A percentile compares a stretch with the other conserved stretches of the same genome.
These are phyloP conservation scores for Pezicula neosporulosa DNA, from an alignment of 2,329 filamentous ascomycete genomes.

Conservation along the genomic window DNA sequence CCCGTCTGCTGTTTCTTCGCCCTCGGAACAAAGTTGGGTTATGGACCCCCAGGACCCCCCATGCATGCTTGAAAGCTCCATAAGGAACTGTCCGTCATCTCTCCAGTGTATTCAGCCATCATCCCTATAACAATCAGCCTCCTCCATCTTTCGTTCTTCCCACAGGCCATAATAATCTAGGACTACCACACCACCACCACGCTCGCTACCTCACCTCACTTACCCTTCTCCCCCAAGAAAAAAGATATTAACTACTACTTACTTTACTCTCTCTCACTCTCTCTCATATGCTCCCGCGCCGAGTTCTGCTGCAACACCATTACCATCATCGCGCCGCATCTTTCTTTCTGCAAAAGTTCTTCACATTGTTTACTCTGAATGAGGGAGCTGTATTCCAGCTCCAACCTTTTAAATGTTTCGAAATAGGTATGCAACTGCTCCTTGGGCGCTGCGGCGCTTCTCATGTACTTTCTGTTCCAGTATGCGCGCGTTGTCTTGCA, in stretches of 20 bases:
- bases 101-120: neutral
- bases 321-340: neutral
- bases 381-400: conserved; percentile 15
- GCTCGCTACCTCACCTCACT: conserved; percentile 5
- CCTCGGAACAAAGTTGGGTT: neutral
- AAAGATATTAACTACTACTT: neutral
- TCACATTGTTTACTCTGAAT: conserved; percentile 8
- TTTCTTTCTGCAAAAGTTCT: neutral
- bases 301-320: neutral
- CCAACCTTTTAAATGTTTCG: conserved; percentile 29
- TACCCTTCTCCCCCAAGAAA: neutral
- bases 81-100: conserved; percentile 2
- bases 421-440: conserved; percentile 24
- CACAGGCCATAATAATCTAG: neutral
- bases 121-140: conserved; percentile 2
- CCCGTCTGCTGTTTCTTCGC: neutral
- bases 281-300: neutral
- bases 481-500: neutral
- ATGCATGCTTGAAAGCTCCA: neutral
- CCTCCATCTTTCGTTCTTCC: neutral
- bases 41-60: neutral
- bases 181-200: conserved; percentile 1
- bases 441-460: neutral
- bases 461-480: neutral
- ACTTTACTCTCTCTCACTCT: neutral